Conservation (phyloP, 495 filamentous ascomycete species). For the Neurospora hispaniola region DNA sequence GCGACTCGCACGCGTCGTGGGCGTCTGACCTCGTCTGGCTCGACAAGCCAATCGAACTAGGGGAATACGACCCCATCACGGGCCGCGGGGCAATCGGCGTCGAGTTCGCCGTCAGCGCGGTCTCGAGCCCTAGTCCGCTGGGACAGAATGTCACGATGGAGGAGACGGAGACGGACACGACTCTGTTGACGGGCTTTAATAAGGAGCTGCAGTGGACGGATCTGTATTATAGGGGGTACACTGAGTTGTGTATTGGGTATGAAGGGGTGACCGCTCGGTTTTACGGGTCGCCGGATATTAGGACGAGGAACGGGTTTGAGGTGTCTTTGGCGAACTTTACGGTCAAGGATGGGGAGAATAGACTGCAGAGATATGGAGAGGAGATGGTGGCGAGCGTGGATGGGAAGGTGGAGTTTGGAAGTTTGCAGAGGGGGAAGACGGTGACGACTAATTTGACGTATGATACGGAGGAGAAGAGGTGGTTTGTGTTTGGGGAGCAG, state of each 20-base stretch:
- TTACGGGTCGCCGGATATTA: constrained; percentile 36
- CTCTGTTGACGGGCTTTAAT: constrained; percentile 39
- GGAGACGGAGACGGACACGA: constrained; percentile 6
- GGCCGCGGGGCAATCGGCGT: constrained; percentile 52
- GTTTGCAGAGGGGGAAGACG: not conserved
- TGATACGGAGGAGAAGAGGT: constrained; percentile 10
- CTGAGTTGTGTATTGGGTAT: constrained; percentile 42
- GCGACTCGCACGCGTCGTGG: constrained; percentile 55
- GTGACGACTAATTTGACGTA: not conserved
- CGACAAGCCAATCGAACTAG: constrained; percentile 20
- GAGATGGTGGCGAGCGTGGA: constrained; percentile 1
- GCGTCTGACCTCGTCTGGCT: constrained; percentile 57
- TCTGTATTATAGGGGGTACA: constrained; percentile 56
- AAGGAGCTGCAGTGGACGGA: constrained; percentile 58
- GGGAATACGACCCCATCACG: constrained; percentile 43
- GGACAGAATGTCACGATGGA: constrained; percentile 33
- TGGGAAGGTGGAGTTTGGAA: constrained; percentile 1
- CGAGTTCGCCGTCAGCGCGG: constrained; percentile 56
- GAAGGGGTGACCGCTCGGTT: constrained; percentile 38
- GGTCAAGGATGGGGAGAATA: constrained; percentile 43
- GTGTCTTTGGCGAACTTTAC: constrained; percentile 50
- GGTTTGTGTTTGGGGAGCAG: not conserved
- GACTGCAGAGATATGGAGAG: constrained; percentile 19
- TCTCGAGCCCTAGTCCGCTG: constrained; percentile 39
- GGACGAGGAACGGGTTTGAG: constrained; percentile 37